Percentiles rank a stretch among this genome's conserved stretches.
Conservation (phyloP, 1,139 yeast species). For the Kurtzmaniella quercitrusa region DNA sequence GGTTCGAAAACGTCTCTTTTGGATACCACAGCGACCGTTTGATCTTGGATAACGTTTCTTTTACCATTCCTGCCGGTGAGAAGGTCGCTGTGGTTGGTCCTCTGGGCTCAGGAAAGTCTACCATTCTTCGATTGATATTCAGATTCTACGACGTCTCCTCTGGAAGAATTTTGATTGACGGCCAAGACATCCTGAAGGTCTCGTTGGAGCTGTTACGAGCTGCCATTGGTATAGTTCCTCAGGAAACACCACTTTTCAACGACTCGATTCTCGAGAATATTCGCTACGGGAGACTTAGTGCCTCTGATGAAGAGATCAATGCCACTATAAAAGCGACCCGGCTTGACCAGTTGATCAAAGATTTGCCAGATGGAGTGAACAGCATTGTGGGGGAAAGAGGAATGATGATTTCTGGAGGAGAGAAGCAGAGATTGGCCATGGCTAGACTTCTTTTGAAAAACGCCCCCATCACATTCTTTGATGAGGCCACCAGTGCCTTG, state of each 20-base stretch:
- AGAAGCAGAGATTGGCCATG: constrained; percentile 91
- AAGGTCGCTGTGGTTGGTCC: constrained; percentile 95
- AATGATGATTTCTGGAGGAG: constrained; percentile 98
- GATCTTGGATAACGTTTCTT: constrained; percentile 74
- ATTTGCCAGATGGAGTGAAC: constrained; percentile 76
- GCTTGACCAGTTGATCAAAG: constrained; percentile 56
- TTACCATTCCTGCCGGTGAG: constrained; percentile 85
- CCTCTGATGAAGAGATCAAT: constrained; percentile 68
- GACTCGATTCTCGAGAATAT: constrained; percentile 86
- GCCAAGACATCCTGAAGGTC: constrained; percentile 78
- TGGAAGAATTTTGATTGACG: constrained; percentile 83
- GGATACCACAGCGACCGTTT: constrained; percentile 90
- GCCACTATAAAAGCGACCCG: constrained; percentile 67
- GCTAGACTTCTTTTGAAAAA: constrained; percentile 80
- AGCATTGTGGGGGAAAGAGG: constrained; percentile 99
- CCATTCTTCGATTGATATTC: constrained; percentile 77
- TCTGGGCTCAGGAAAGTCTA: constrained; percentile 93
- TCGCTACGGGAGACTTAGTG: constrained; percentile 75
- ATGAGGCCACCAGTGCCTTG: constrained; percentile 94
- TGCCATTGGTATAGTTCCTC: constrained; percentile 91
- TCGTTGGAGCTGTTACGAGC: constrained; percentile 71
- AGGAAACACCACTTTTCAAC: constrained; percentile 93
- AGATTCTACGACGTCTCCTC: constrained; percentile 80
- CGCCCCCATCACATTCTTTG: constrained; percentile 89
- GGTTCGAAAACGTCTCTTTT: constrained; percentile 87